Evolutionary conservation across 2,329 filamentous ascomycete species (phyloP).

Genomic region (Ceratocystis albifundus): DNA sequence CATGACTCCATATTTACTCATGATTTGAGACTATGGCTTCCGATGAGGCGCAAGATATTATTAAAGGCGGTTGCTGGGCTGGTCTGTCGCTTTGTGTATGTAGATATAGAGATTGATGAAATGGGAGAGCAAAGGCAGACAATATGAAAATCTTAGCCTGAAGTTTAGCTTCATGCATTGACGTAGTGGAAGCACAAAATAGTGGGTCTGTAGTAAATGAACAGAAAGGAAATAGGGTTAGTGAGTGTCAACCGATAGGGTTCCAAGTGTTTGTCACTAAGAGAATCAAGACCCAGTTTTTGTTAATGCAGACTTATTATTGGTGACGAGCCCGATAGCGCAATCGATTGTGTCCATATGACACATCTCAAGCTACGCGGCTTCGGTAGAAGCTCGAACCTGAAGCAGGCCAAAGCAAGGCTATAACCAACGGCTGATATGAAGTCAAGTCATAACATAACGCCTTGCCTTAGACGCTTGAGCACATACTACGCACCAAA

Average conservation of each 20-base stretch:
- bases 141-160: neutral
- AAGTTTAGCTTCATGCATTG: neutral
- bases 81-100: neutral
- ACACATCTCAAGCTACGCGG: conserved; percentile 10
- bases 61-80: neutral
- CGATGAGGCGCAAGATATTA: neutral
- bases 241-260: neutral
- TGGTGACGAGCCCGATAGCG: neutral
- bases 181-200: neutral
- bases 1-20: conserved; percentile 91
- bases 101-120: neutral
- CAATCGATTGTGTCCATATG: neutral
- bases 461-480: neutral
- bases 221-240: neutral
- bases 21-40: conserved; percentile 32
- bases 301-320: neutral
- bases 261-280: neutral
- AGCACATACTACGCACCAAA: neutral
- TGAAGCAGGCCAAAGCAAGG: neutral
- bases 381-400: neutral
- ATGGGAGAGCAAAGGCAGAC: neutral
- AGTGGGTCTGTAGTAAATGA: neutral
- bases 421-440: neutral
- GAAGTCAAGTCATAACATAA: neutral
- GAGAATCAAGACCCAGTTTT: neutral